Conservation (phyloP, 768 basidiomycete species). For the Xanthoconium stramineum region DNA sequence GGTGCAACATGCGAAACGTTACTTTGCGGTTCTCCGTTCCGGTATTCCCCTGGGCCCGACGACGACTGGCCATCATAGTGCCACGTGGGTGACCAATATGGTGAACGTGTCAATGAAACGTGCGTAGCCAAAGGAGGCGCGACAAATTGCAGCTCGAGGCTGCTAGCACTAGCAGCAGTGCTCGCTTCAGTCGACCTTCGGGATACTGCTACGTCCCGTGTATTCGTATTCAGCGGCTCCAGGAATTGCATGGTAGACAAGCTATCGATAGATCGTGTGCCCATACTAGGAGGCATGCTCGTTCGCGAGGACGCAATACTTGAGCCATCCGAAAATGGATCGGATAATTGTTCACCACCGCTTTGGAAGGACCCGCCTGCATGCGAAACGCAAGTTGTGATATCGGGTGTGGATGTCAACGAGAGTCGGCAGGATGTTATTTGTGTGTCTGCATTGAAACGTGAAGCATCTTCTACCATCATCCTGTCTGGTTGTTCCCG, state of each 20-base stretch:
- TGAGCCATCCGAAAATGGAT: conserved; percentile 18
- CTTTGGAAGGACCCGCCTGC: conserved; percentile 10
- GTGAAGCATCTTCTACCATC: background rate
- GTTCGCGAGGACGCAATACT: conserved; percentile 11
- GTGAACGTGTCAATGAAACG: background rate
- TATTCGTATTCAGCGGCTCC: background rate
- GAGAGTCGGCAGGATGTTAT: background rate
- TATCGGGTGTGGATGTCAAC: background rate
- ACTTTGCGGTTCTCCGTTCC: background rate
- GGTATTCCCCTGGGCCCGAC: background rate
- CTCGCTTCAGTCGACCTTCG: background rate
- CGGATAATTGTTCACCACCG: conserved; percentile 5
- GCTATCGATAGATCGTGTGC: conserved; percentile 5
- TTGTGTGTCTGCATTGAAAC: background rate
- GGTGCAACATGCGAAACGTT: background rate
- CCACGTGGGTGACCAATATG: conserved; percentile 13
- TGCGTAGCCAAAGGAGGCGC: conserved; percentile 3
- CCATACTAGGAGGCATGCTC: conserved; percentile 1
- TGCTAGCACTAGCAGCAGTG: conserved; percentile 10
- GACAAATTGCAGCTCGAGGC: conserved; percentile 19
- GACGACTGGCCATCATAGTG: conserved; percentile 16
- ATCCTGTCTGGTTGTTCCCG: background rate
- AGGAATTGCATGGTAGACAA: conserved; percentile 7
- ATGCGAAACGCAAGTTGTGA: background rate
- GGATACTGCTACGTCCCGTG: background rate